Evolutionary conservation across 176 grass and related monocot species (phyloP), one percentile per base, ranked within the genome.

Genomic region (Aegilops bicornis): DNA sequence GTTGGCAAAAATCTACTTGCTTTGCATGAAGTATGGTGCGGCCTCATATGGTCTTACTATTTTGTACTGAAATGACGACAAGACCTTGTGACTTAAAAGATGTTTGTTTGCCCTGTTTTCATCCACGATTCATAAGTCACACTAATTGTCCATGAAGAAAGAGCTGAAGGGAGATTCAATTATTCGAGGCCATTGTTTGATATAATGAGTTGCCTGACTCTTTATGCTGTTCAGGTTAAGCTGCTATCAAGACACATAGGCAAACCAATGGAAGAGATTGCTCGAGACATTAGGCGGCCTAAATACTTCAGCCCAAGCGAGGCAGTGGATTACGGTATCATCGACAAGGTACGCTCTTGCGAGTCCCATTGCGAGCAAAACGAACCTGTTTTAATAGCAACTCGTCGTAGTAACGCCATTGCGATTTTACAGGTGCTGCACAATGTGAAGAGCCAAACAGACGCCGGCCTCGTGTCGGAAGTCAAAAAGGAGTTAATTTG

Each of bases 271-370:
- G 88, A 92, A 82, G 90, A 91, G 83, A 94, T 96, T 13, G 97
- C 91, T 42, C 84, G 40, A 80, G 96, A 94, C 73, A 96, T 94
- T 65, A 94, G 82, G 36, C 90, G 84, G 29, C 97, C 97, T 7
- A 98, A 98, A 83, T 96, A 98, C 90, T 98, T 98, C 37, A 96
- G 92, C 82, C 96, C 96, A 9, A 88, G 88, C 17, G 92, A 98
- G 87, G 96, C 96, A 52, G 72, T 98, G 69, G 89, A 96, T 90
- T 98, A 94, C 13, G 93, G 96, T 22, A 91, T 98, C 64, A 98
- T 98, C 23, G 94, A 98, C 79, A 98, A 98, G 88, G 96, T 96
- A 90, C 40, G 74, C 47, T 56, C 16, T 77, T 4, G 20, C 65
- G 82, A 65, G 75, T 19, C n/a, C n/a, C 14, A 61, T 6, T 15